phyloP scores from a whole-genome alignment of 2,329 filamentous ascomycete genomes.

The Pseudonectria buxi region DNA sequence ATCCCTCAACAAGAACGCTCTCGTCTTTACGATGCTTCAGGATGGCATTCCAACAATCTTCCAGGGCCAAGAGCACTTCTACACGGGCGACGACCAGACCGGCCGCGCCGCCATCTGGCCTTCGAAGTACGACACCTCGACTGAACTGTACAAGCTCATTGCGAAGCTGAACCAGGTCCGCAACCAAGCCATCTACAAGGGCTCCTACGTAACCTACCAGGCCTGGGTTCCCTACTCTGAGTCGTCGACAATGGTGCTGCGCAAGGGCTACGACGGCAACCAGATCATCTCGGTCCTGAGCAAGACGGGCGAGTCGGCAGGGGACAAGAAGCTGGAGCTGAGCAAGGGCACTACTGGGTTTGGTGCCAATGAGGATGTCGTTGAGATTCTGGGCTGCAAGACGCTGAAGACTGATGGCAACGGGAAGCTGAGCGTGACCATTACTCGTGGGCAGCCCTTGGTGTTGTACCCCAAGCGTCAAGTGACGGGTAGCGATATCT shows the following conservation, averaged over 20 bases:
- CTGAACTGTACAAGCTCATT: constrained; percentile 7
- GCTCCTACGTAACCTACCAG: constrained; percentile 8
- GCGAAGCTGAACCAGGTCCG: constrained; percentile 9
- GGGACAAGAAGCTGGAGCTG: constrained; percentile 3
- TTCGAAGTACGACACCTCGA: constrained; percentile 5
- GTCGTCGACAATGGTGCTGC: constrained; percentile 6
- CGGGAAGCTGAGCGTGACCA: constrained; percentile 6
- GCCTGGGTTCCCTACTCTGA: constrained; percentile 10
- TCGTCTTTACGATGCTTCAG: constrained; percentile 9
- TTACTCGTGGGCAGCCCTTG: constrained; percentile 8
- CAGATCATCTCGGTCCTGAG: constrained; percentile 11
- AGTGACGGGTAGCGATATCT: constrained; percentile 5
- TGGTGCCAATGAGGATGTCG: constrained; percentile 4
- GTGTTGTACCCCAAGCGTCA: constrained; percentile 11
- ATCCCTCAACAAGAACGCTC: constrained; percentile 10
- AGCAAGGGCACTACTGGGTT: constrained; percentile 5
- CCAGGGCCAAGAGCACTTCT: constrained; percentile 11
- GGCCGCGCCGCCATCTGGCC: constrained; percentile 11
- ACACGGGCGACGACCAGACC: constrained; percentile 5
- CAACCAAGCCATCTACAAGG: constrained; percentile 11
- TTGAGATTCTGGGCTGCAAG: constrained; percentile 6
- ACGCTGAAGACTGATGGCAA: constrained; percentile 2
- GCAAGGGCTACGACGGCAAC: constrained; percentile 10
- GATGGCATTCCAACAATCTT: constrained; percentile 11
- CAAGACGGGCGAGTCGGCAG: constrained; percentile 7